Base-by-base conservation (phyloP, 192 early-diverging fungal species). In the Coemansia sp. region DNA sequence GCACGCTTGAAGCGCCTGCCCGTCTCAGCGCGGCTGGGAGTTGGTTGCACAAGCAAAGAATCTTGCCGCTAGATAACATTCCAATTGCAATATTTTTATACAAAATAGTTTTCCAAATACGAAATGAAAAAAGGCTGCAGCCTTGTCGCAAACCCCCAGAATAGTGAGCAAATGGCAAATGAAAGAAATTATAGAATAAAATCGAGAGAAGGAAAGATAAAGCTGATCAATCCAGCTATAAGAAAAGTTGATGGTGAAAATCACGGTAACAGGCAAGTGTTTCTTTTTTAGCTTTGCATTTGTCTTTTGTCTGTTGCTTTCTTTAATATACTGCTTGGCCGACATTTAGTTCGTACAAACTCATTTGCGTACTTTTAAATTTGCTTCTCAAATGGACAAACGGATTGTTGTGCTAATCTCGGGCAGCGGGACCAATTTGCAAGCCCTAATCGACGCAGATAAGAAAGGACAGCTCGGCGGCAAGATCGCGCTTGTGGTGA, bases 401-500 rank as follows among this genome's bases (percentile, higher is more conserved):
- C 65, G 67, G 23, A 82, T 99, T 65, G 91, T 97, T 43, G 95
- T 99, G 48, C 87, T 96, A 49, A 94, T 99, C 62, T 95, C 93
- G 6, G 97, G 97, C 48, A 92, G 85, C 70, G 97, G 97, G 21
- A 86, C 94, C 39, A 99, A 99, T 82, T 86, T 99, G 25, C 97
- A 99, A 75, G 97, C 97, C 21, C 71, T 99, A 21, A 95, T 99
- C 55, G 93, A 99, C 68, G 90, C 93, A 3, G 81, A 81, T 15
- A 61, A 73, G 5, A 53, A 70, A 29, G 82, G 81, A 20, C 58
- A 59, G 25, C 82, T 94, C 3, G 74, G 75, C 18, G 87, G 85
- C 16, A 82, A 87, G 21, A 95, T 99, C 56, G 72, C 80, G 26
- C 87, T 92, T 4, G 97, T 99, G 9, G 88, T 99, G 48, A 97